phyloP scores from a whole-genome alignment of 2,329 filamentous ascomycete species.

The Beauveria rudraprayagi region DNA sequence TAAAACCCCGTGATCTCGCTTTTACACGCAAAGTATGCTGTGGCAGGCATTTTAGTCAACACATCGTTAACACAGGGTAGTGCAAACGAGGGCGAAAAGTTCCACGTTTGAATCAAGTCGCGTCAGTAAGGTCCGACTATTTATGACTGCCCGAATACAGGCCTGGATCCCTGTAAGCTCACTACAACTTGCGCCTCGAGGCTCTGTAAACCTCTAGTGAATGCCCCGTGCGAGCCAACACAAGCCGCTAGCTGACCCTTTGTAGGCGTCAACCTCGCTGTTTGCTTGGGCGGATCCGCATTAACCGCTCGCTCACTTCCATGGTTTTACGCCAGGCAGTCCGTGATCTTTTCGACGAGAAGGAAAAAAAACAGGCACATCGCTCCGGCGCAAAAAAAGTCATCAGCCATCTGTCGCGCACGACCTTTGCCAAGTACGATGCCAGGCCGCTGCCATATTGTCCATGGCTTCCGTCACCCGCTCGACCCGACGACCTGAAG shows the following conservation, averaged over 20 bases:
- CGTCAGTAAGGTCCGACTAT: not conserved
- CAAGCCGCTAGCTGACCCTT: not conserved
- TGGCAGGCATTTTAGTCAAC: too few relatives aligned
- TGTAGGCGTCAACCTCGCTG: not conserved
- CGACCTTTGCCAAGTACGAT: conserved; percentile 23
- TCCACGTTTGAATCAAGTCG: not conserved
- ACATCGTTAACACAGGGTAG: not conserved
- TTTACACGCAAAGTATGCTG: not conserved
- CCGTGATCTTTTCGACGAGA: not conserved
- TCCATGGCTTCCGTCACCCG: conserved; percentile 46
- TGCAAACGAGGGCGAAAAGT: not conserved
- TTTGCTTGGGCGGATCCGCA: conserved; percentile 6
- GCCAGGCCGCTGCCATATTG: conserved; percentile 26
- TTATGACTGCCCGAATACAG: not conserved
- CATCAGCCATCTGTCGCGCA: conserved; percentile 1
- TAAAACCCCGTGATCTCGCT: too few relatives aligned
- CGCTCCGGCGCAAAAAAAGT: not conserved
- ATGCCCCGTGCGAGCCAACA: not conserved
- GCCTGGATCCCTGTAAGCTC: not conserved
- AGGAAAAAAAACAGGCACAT: not conserved
- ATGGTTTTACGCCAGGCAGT: not conserved
- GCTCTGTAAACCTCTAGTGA: not conserved
- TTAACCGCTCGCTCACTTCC: not conserved
- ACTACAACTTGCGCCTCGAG: not conserved
- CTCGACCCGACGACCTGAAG: conserved; percentile 42